Percentiles rank a stretch among this genome's conserved stretches.
These are phyloP conservation scores for Chlorella sp. DNA, from an alignment of 139 green algal species.

Conservation along the genomic window DNA sequence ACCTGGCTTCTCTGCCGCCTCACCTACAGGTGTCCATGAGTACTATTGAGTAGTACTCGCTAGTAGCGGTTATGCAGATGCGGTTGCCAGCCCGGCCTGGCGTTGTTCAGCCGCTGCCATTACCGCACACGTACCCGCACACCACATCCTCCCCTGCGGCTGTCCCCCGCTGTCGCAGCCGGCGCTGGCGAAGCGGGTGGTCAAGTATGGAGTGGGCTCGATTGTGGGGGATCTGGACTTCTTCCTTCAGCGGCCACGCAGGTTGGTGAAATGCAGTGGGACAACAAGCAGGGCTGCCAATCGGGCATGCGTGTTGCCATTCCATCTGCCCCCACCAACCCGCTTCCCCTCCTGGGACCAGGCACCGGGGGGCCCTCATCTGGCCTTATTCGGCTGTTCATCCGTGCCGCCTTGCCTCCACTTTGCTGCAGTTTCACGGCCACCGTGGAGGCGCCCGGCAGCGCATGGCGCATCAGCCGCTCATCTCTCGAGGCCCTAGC, in stretches of 20 bases:
- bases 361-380: too few relatives aligned
- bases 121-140: too few relatives aligned
- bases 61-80: too few relatives aligned
- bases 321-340: too few relatives aligned
- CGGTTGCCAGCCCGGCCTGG: too few relatives aligned
- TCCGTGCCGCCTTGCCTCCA: neutral
- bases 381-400: too few relatives aligned
- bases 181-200: neutral
- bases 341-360: too few relatives aligned
- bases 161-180: neutral
- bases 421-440: neutral
- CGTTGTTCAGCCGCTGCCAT: too few relatives aligned
- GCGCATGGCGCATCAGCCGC: conserved; percentile 27
- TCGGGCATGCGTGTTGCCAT: neutral
- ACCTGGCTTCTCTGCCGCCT: neutral
- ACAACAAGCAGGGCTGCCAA: neutral
- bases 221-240: conserved; percentile 56
- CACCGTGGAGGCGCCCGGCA: neutral
- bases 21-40: too few relatives aligned
- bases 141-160: too few relatives aligned
- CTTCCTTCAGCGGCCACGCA: conserved; percentile 57
- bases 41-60: too few relatives aligned
- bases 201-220: conserved; percentile 28
- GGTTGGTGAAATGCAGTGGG: neutral
- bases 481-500: neutral